These are phyloP conservation scores for Rehmannia glutinosa DNA, from an alignment of 257 asterid species.

Conservation along the genomic window DNA sequence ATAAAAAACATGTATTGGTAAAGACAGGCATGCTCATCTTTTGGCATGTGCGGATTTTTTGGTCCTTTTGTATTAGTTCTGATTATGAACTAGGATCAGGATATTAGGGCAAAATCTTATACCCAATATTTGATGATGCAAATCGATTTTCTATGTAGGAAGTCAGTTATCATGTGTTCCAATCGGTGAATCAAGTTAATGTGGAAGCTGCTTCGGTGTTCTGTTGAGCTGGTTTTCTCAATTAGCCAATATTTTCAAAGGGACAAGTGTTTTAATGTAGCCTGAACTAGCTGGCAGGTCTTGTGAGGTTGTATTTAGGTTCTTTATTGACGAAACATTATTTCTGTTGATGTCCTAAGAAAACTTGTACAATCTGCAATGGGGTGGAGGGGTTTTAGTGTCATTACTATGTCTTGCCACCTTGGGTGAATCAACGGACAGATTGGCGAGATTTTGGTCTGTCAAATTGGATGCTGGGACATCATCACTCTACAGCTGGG, in stretches of 20 bases:
- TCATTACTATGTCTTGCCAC: slow-evolving; percentile 34
- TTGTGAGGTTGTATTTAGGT: background rate
- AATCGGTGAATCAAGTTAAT: background rate
- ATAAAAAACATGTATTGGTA: slow-evolving; percentile 7
- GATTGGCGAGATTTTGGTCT: slow-evolving; percentile 43
- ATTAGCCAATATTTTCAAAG: background rate
- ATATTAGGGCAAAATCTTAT: background rate
- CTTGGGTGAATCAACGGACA: slow-evolving; percentile 53
- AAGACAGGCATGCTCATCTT: slow-evolving; percentile 6
- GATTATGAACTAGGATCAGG: slow-evolving; percentile 5
- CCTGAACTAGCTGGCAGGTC: background rate
- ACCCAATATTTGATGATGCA: background rate
- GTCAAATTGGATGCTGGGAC: slow-evolving; percentile 34
- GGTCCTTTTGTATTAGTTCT: background rate
- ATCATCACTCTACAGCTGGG: slow-evolving; percentile 60
- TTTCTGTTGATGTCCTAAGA: slow-evolving; percentile 19
- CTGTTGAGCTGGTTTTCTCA: slow-evolving; percentile 7
- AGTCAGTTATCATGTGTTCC: background rate
- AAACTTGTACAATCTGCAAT: slow-evolving; percentile 37
- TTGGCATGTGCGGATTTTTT: background rate
- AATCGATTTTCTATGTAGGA: slow-evolving; percentile 7
- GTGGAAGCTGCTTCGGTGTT: slow-evolving; percentile 7
- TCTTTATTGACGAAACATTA: slow-evolving; percentile 9
- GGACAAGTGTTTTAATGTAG: background rate
- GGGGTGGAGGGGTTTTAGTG: slow-evolving; percentile 61